Conservation (phyloP, 805 yeast species). For the Yamadazyma sp. region DNA sequence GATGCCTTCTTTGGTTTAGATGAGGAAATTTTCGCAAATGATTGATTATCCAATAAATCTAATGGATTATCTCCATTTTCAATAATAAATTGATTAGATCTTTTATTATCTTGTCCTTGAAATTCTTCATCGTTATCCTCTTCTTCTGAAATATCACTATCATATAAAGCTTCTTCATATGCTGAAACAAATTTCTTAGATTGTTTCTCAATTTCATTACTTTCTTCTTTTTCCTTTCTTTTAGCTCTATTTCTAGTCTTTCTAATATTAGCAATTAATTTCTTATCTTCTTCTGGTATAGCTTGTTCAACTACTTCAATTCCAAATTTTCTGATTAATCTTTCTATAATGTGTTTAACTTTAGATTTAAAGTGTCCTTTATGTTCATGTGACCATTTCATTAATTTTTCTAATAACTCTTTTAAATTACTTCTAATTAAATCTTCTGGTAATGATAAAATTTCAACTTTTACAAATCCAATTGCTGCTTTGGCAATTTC, state of each 20-base stretch:
- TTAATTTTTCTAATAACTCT: conserved; percentile 64
- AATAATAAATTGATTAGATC: conserved; percentile 63
- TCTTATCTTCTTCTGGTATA: conserved; percentile 89
- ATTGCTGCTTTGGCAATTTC: conserved; percentile 94
- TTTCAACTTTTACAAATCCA: conserved; percentile 90
- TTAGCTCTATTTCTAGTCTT: conserved; percentile 83
- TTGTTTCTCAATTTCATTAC: conserved; percentile 14
- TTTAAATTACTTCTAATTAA: conserved; percentile 63
- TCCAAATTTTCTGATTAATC: conserved; percentile 89
- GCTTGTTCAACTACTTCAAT: conserved; percentile 73
- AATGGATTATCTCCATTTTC: conserved; percentile 77
- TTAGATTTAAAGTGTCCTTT: conserved; percentile 92
- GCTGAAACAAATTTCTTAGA: conserved; percentile 72
- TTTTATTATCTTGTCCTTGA: conserved; percentile 25
- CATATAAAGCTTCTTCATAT: conserved; percentile 88
- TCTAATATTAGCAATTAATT: conserved; percentile 78
- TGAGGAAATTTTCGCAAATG: conserved; percentile 85
- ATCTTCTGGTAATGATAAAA: conserved; percentile 77
- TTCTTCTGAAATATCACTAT: conserved; percentile 57
- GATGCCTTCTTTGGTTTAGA: conserved; percentile 68
- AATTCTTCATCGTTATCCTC: conserved; percentile 48
- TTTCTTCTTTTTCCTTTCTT: conserved; percentile 54
- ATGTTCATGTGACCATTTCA: conserved; percentile 95
- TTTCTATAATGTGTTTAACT: conserved; percentile 89
- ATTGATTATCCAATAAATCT: conserved; percentile 80